These are phyloP conservation scores for Rhinocladiella similis DNA, from an alignment of 2,329 filamentous ascomycete species.

Conservation along the genomic window DNA sequence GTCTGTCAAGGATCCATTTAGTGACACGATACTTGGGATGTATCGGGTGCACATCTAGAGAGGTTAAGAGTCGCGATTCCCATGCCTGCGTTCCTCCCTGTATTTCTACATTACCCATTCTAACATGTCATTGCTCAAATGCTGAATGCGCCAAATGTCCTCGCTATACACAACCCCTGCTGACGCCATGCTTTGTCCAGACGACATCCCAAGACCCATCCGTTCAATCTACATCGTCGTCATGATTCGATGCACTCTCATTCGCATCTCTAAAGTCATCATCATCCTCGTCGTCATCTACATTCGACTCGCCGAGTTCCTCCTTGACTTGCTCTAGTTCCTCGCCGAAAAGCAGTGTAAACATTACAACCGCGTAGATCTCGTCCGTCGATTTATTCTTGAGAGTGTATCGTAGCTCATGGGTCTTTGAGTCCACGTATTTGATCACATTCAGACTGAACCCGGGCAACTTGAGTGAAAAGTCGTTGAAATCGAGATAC, in stretches of 20 bases:
- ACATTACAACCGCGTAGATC: constrained; percentile 77
- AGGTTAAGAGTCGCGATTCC: too few species aligned
- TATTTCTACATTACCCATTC: too few species aligned
- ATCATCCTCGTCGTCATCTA: neutral
- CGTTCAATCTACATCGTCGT: constrained; percentile 18
- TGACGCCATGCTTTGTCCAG: neutral
- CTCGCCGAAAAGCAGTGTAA: constrained; percentile 64
- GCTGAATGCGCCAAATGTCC: neutral
- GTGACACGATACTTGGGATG: too few species aligned
- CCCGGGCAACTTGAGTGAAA: constrained; percentile 41
- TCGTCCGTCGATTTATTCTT: constrained; percentile 74
- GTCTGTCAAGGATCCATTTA: too few species aligned
- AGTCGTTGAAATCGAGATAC: constrained; percentile 78
- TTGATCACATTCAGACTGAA: constrained; percentile 38
- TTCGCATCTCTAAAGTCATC: neutral
- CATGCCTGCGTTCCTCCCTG: neutral
- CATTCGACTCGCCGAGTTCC: constrained; percentile 12
- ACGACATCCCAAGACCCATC: neutral
- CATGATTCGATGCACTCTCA: constrained; percentile 1
- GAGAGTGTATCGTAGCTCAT: constrained; percentile 86
- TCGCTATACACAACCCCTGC: neutral
- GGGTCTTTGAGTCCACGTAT: constrained; percentile 65
- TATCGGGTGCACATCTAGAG: too few species aligned
- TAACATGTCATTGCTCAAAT: neutral
- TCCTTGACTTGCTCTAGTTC: constrained; percentile 28